Conservation (phyloP, 1,139 yeast species). For the Suhomyces coccinellae region DNA sequence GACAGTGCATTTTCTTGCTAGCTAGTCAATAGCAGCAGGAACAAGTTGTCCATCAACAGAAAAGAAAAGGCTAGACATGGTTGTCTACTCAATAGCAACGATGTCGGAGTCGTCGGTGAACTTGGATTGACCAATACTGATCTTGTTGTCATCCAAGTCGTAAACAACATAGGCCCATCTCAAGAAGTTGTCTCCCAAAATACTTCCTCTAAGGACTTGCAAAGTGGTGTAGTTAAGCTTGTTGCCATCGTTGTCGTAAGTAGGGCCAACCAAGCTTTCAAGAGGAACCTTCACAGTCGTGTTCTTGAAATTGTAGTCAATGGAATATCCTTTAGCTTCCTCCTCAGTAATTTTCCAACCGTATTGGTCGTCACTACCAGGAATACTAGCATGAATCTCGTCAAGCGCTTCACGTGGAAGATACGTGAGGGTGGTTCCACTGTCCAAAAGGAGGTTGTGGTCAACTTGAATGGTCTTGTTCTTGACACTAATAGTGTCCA, state of each 20-base stretch:
- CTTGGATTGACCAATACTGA: conserved; percentile 19
- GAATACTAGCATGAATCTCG: too few relatives aligned
- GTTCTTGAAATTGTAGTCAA: conserved; percentile 52
- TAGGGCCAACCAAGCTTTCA: conserved; percentile 28
- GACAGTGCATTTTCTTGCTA: background rate
- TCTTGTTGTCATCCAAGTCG: conserved; percentile 19
- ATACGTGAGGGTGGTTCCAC: too few relatives aligned
- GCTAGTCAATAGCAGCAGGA: too few relatives aligned
- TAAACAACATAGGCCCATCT: conserved; percentile 22
- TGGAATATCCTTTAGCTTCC: conserved; percentile 12
- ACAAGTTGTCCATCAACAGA: too few relatives aligned
- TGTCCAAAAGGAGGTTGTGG: too few relatives aligned
- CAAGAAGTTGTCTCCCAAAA: conserved; percentile 24
- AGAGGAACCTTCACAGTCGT: conserved; percentile 45
- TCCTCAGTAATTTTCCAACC: background rate
- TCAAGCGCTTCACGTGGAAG: too few relatives aligned
- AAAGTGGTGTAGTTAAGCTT: background rate
- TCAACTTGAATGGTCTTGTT: too few relatives aligned
- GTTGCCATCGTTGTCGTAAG: conserved; percentile 8
- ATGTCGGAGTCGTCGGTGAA: conserved; percentile 11
- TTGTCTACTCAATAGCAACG: conserved; percentile 4
- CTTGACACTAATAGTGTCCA: too few relatives aligned
- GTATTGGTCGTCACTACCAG: background rate
- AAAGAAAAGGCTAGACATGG: background rate
- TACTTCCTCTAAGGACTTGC: conserved; percentile 1